Percentiles rank a stretch among this genome's conserved stretches.
These are phyloP conservation scores for Pelargonium myrrhifolium DNA, from an alignment of 441 rosid genomes.

Conservation along the genomic window DNA sequence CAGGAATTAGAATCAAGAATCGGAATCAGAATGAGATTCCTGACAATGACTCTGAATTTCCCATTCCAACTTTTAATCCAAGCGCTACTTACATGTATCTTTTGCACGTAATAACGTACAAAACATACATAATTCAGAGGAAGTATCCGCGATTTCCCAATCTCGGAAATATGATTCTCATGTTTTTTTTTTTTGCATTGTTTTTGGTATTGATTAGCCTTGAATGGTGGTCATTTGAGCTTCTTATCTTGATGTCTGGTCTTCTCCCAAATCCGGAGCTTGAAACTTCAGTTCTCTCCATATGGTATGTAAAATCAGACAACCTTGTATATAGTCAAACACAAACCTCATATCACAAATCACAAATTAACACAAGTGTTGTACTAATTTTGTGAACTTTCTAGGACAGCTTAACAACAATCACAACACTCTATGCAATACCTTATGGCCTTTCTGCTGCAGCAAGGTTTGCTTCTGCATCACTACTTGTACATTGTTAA, in stretches of 20 bases:
- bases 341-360: too few relatives aligned
- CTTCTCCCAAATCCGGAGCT: conserved; percentile 72
- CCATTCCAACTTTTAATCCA: too few relatives aligned
- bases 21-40: too few relatives aligned
- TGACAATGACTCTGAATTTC: too few relatives aligned
- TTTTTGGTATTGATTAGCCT: conserved; percentile 33
- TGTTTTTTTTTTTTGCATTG: background rate
- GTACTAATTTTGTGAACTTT: background rate
- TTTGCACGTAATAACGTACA: too few relatives aligned
- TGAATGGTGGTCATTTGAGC: conserved; percentile 78
- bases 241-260: conserved; percentile 60
- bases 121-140: too few relatives aligned
- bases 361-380: too few relatives aligned
- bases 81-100: too few relatives aligned
- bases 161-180: too few relatives aligned
- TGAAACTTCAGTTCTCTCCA: conserved; percentile 68
- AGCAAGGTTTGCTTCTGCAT: conserved; percentile 41
- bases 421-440: conserved; percentile 40
- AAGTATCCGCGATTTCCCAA: too few relatives aligned
- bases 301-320: conserved; percentile 39
- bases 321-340: background rate
- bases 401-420: conserved; percentile 42
- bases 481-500: background rate
- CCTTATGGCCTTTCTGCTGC: conserved; percentile 56
- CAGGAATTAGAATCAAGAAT: too few relatives aligned